phyloP scores from a whole-genome alignment of 805 yeast genomes.

The Cyberlindnera amylophila region DNA sequence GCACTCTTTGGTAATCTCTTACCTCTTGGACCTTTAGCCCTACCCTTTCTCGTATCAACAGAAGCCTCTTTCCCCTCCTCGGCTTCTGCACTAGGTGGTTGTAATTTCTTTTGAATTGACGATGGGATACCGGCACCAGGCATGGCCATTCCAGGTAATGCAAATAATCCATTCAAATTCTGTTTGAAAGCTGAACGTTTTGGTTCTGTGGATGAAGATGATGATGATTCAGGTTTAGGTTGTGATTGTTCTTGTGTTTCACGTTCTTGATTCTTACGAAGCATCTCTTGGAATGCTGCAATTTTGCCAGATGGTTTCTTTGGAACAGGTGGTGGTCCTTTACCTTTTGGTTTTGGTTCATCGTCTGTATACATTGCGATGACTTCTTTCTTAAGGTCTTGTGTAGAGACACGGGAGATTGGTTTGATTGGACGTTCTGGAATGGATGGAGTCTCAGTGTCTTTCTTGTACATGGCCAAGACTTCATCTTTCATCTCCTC shows the following conservation, averaged over 20 bases:
- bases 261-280: slow-evolving; percentile 55
- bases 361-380: slow-evolving; percentile 1
- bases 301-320: slow-evolving; percentile 75
- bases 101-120: slow-evolving; percentile 7
- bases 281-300: slow-evolving; percentile 78
- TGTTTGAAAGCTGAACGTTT: slow-evolving; percentile 43
- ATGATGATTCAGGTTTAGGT: slow-evolving; percentile 44
- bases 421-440: slow-evolving; percentile 1
- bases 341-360: slow-evolving; percentile 16
- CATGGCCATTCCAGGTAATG: slow-evolving; percentile 46
- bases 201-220: too few relatives aligned
- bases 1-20: slow-evolving; percentile 62
- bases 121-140: slow-evolving; percentile 30
- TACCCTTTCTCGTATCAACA: slow-evolving; percentile 40
- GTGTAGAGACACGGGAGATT: slow-evolving; percentile 1
- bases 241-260: slow-evolving; percentile 41
- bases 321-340: slow-evolving; percentile 64
- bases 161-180: slow-evolving; percentile 59
- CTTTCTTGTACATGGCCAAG: too few relatives aligned
- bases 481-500: background rate
- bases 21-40: slow-evolving; percentile 75
- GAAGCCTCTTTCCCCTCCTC: slow-evolving; percentile 11
- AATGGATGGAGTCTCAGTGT: background rate
- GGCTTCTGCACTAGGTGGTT: slow-evolving; percentile 5
- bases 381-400: slow-evolving; percentile 2